These are phyloP conservation scores for Annona squamosa DNA, from an alignment of 164 flowering plant genomes.

Conservation along the genomic window DNA sequence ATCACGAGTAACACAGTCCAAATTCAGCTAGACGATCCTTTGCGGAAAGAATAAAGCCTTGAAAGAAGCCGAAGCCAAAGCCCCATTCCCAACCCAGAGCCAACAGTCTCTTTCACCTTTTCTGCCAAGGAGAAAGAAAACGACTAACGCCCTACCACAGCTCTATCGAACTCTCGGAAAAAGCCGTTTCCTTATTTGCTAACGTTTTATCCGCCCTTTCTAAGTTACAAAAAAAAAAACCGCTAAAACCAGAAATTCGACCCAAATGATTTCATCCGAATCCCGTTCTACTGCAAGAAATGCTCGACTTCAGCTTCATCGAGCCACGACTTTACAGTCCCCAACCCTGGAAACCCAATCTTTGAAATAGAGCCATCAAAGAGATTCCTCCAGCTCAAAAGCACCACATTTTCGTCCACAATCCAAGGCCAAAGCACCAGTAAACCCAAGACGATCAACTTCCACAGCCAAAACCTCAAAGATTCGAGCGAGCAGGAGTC, in stretches of 20 bases:
- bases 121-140: background rate
- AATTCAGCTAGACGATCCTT: background rate
- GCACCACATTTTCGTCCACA: conserved; percentile 4
- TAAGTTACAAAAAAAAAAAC: background rate
- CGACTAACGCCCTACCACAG: background rate
- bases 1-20: background rate
- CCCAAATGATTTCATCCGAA: conserved; percentile 8
- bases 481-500: background rate
- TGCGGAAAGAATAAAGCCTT: background rate
- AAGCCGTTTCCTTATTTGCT: background rate
- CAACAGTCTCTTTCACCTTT: conserved; percentile 12
- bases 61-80: background rate
- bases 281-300: conserved; percentile 9
- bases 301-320: conserved; percentile 9
- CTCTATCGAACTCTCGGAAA: background rate
- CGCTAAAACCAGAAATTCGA: background rate
- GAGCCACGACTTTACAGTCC: conserved; percentile 2
- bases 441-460: conserved; percentile 3
- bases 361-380: background rate
- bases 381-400: conserved; percentile 1
- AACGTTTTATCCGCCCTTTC: background rate
- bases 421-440: background rate
- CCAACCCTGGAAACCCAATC: conserved; percentile 1
- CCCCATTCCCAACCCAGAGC: background rate
- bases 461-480: background rate